Percentiles rank a stretch among this genome's conserved stretches.
Evolutionary conservation across 23 red algal genomes (phyloP).

Genomic region (Gracilaria gracilis): DNA sequence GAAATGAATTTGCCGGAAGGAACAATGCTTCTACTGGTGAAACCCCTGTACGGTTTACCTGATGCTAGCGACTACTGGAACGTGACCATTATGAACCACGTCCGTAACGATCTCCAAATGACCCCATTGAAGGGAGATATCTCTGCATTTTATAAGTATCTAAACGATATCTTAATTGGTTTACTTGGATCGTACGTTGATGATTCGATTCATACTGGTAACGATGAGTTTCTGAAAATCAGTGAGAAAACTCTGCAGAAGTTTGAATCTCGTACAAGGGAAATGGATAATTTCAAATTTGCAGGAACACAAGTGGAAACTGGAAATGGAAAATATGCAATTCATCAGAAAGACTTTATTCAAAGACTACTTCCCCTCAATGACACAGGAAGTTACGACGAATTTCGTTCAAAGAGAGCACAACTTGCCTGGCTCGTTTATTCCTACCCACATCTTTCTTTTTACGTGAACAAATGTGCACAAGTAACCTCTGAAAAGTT

Average conservation of each 20-base stretch:
- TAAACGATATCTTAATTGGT: not conserved
- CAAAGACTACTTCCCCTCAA: too few species aligned
- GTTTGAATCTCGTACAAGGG: too few species aligned
- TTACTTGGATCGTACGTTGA: constrained; percentile 19
- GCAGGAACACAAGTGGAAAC: too few species aligned
- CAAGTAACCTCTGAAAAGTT: not conserved
- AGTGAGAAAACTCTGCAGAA: too few species aligned
- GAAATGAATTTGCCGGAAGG: not conserved
- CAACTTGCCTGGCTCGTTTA: not conserved
- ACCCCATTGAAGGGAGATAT: constrained; percentile 13
- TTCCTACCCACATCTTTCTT: not conserved
- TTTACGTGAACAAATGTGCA: constrained; percentile 1
- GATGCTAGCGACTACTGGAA: constrained; percentile 23
- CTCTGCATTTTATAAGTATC: not conserved
- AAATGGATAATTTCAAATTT: too few species aligned
- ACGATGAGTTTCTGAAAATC: too few species aligned
- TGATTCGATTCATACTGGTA: not conserved
- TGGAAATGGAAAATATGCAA: too few species aligned
- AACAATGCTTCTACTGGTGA: not conserved
- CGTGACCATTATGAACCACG: not conserved
- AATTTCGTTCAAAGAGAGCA: not conserved
- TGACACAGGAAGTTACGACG: not conserved
- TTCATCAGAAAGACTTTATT: too few species aligned
- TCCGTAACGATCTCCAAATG: constrained; percentile 5
- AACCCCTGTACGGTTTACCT: constrained; percentile 30